These are phyloP conservation scores for Calendula officinalis DNA, from an alignment of 129 eudicot genomes.

Conservation along the genomic window DNA sequence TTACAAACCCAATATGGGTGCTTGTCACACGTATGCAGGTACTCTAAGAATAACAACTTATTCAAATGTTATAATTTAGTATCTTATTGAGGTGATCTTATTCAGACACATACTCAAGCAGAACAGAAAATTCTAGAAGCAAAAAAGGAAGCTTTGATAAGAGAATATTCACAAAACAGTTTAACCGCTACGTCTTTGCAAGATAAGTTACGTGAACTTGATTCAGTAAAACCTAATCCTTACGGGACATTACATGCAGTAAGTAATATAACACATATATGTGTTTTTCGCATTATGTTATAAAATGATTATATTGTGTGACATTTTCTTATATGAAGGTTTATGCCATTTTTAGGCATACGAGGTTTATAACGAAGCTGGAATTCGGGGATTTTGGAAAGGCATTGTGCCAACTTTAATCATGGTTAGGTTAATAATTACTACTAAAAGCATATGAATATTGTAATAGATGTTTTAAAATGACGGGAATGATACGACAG, in stretches of 20 bases:
- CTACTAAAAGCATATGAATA: neutral
- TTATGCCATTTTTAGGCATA: constrained; percentile 53
- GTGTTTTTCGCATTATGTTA: constrained; percentile 18
- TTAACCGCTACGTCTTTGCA: constrained; percentile 46
- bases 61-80: constrained; percentile 4
- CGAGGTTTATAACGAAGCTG: constrained; percentile 93
- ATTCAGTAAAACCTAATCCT: constrained; percentile 67
- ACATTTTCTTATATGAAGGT: constrained; percentile 21
- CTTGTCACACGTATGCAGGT: constrained; percentile 99
- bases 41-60: constrained; percentile 10
- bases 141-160: constrained; percentile 57
- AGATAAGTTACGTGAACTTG: constrained; percentile 57
- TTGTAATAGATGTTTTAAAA: constrained; percentile 8
- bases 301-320: constrained; percentile 3
- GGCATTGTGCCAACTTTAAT: constrained; percentile 88
- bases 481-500: constrained; percentile 40
- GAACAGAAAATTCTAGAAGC: constrained; percentile 85
- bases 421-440: constrained; percentile 58
- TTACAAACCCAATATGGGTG: constrained; percentile 96
- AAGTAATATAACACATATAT: constrained; percentile 29
- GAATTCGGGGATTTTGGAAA: constrained; percentile 92
- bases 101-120: constrained; percentile 92
- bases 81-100: constrained; percentile 1
- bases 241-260: constrained; percentile 91
- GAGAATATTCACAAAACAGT: constrained; percentile 53